Evolutionary conservation across 2,329 filamentous ascomycete genomes (phyloP).

Genomic region (Colletotrichum navitas): DNA sequence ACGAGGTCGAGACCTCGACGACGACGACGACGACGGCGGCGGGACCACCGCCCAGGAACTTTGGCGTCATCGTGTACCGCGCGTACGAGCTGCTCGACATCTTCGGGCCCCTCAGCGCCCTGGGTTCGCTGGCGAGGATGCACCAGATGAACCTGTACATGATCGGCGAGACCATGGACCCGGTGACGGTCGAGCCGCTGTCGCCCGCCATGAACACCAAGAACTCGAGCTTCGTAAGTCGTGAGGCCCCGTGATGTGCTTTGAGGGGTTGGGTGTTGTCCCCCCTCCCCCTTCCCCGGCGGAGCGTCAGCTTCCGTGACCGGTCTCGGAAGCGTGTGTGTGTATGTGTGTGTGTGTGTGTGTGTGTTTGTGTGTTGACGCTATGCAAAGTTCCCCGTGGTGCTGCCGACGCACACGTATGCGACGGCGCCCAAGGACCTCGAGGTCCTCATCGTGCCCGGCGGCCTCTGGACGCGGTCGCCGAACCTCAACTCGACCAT

Average conservation of each 20-base stretch:
- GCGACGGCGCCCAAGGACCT: conserved; percentile 55
- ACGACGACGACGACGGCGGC: too few relatives aligned
- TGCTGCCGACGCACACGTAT: conserved; percentile 57
- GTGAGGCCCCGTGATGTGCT: neutral
- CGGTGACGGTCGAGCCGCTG: conserved; percentile 24
- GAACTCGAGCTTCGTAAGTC: conserved; percentile 40
- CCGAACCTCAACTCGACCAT: conserved; percentile 45
- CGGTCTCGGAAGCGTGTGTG: neutral
- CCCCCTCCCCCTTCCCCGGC: neutral
- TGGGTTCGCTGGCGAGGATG: conserved; percentile 44
- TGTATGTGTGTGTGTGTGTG: too few relatives aligned
- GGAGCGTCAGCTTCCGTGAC: conserved; percentile 22
- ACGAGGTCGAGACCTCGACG: too few relatives aligned
- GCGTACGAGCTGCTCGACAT: conserved; percentile 60
- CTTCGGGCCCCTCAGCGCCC: conserved; percentile 60
- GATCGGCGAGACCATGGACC: conserved; percentile 37
- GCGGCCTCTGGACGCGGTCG: conserved; percentile 54
- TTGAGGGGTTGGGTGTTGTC: too few relatives aligned
- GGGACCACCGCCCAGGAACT: conserved; percentile 47
- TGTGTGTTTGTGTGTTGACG: neutral
- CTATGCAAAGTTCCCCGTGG: conserved; percentile 19
- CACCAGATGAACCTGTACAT: conserved; percentile 35
- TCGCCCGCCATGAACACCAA: conserved; percentile 31
- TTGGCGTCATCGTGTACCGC: conserved; percentile 59
- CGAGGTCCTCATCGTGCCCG: conserved; percentile 68